Evolutionary conservation across 768 basidiomycete genomes (phyloP), one percentile per base, ranked within the genome.

Genomic region (Gymnopilus junonius): DNA sequence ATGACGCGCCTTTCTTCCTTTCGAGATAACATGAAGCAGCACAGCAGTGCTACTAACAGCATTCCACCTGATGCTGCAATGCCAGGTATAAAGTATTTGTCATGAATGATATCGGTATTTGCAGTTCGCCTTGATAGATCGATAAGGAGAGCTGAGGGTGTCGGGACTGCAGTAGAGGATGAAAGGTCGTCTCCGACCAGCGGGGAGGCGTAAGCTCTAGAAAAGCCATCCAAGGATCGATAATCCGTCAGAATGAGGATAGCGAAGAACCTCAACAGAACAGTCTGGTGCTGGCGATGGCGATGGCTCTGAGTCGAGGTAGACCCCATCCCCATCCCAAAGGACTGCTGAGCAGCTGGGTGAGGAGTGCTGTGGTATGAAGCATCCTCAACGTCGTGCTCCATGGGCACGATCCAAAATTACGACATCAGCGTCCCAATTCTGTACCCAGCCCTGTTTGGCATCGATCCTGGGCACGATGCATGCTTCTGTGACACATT

Each of bases 21-120:
- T 32, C 31, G 35, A 12, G 25, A 29, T 11, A 65, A 15, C 50
- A 45, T 56, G 54, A 31, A 62, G 40, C 50, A 62, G 58, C 66
- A 67, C 17, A 67, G 6, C 8, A 64, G 4, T 12, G 45, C 61
- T 21, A 64, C 27, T 15, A 64, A 8, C 3, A 62, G 34, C 20
- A 67, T 25, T 2, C 20, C 63, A 2, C 66, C 66, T 34, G 65
- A 65, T 25, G 66, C 32, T 0, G 48, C 66, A 14, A 67, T 50
- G 15, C 57, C 57, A 5, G 66, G 66, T 15, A 67, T 65, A 31
- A 67, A 67, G 32, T 55, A 62, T 37, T 64, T 64, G 58, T 67
- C 63, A 32, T 67, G 63, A 8, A 65, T 54, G 21, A 67, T 48
- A 8, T 59, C 55, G 53, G 39, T 56, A 17, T 55, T 31, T 35